Evolutionary conservation across 805 yeast species (phyloP), one percentile per base, ranked within the genome.

Genomic region (Danielia oregonensis): DNA sequence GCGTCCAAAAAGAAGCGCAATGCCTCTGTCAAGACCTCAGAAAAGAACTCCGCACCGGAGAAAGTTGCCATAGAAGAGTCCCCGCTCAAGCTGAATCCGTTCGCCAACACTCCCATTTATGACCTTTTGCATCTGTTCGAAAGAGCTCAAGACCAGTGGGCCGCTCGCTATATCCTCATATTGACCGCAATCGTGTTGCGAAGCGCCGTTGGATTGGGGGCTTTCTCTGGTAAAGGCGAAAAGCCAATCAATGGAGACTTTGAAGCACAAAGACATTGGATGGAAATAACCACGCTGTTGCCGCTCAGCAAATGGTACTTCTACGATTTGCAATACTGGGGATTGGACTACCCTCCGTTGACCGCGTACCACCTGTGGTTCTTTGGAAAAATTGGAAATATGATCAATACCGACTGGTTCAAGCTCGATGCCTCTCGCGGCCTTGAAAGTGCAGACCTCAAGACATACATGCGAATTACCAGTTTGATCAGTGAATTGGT

Each of bases 241-340:
- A 78, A 84, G 6, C 97, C 97, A 4, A 76, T 86, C 76, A 79
- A 68, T 65, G 98, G 98, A 5, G 98, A 93, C 55, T 91, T 93
- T 52, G 98, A 93, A 58, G 97, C 97, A 0, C 98, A 93, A 58
- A 74, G 98, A 46, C 98, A 91, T 58, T 93, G 98, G 98, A 72
- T 93, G 76, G 98, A 93, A 56, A 68, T 91, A 34, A 91, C 97
- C 0, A 78, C 70, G 25, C 78, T 79, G 47, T 57, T 89, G 31
- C 93, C 96, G 0, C 59, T 86, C 1, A 58, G 64, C 0, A 48
- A 82, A 42, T 93, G 98, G 98, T 93, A 93, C 54, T 85, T 73
- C 63, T 87, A 79, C 57, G 96, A 93, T 54, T 68, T 88, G 29
- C 78, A 79, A 46, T 88, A 91, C 63, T 93, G 98, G 97, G 96